Percentiles rank a stretch among this genome's conserved stretches.
These are phyloP conservation scores for Dysphania ambrosioides DNA, from an alignment of 148 eudicot genomes.

Conservation along the genomic window DNA sequence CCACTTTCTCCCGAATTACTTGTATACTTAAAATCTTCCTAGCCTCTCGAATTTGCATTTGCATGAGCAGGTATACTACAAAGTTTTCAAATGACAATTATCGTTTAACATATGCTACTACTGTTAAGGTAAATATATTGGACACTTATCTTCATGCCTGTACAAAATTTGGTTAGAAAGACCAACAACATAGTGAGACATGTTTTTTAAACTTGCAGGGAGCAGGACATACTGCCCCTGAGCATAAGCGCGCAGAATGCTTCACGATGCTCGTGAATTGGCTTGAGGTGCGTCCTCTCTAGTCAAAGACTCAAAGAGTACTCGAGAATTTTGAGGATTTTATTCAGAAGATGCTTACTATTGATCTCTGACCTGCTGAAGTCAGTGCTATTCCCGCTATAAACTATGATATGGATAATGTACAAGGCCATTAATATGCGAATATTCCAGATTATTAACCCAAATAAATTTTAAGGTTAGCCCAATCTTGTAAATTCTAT, in stretches of 20 bases:
- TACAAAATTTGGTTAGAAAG: no score
- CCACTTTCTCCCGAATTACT: neutral
- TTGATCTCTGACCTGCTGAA: no score
- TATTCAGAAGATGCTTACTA: no score
- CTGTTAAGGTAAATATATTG: constrained; percentile 29
- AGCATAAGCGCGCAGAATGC: constrained; percentile 38
- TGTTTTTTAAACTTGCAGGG: constrained; percentile 33
- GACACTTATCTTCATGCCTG: neutral
- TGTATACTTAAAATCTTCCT: neutral
- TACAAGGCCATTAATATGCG: no score
- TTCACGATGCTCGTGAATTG: constrained; percentile 38
- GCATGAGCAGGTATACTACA: constrained; percentile 26
- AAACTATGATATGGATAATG: no score
- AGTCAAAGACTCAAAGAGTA: no score
- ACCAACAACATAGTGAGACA: no score
- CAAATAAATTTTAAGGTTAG: no score
- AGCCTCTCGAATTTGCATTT: neutral
- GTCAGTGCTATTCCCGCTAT: no score
- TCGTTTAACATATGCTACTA: constrained; percentile 40
- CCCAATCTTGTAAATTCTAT: no score
- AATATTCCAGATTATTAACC: no score
- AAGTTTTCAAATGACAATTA: constrained; percentile 23
- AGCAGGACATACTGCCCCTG: constrained; percentile 57
- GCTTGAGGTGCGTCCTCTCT: constrained; percentile 28
- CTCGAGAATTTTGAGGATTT: no score